Percentiles rank a stretch among this genome's conserved stretches.
phyloP scores from a whole-genome alignment of 2,329 filamentous ascomycete genomes.

The Cercospora brassicicola region DNA sequence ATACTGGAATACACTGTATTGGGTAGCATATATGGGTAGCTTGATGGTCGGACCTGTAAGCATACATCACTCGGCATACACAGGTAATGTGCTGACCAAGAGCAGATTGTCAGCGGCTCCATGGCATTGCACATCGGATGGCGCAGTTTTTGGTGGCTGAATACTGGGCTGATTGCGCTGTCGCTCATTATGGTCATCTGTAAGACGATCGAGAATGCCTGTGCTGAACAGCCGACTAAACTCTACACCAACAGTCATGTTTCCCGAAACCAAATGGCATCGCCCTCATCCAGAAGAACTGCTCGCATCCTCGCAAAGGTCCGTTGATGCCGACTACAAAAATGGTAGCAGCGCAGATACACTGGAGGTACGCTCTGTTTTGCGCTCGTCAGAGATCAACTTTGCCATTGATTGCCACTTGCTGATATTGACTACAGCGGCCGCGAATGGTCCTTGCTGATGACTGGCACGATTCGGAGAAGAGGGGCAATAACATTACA shows the following conservation, averaged over 20 bases:
- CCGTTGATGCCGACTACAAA: conserved; percentile 20
- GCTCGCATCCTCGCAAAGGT: conserved; percentile 13
- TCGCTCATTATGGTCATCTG: conserved; percentile 54
- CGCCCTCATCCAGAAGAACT: conserved; percentile 44
- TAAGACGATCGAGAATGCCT: background rate
- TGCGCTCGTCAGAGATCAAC: background rate
- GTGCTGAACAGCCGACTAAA: background rate
- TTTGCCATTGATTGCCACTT: background rate
- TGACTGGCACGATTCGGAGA: conserved; percentile 30
- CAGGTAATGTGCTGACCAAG: conserved; percentile 34
- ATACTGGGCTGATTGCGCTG: conserved; percentile 55
- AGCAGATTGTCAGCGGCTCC: conserved; percentile 56
- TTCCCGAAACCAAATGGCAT: conserved; percentile 64
- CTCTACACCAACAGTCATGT: conserved; percentile 45
- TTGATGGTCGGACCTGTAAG: conserved; percentile 54
- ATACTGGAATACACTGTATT: conserved; percentile 63
- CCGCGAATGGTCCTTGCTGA: conserved; percentile 23
- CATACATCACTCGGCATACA: background rate
- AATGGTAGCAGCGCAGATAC: conserved; percentile 12
- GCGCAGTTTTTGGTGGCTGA: conserved; percentile 67
- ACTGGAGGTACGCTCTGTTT: conserved; percentile 11
- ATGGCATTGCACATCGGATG: conserved; percentile 62
- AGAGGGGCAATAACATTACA: conserved; percentile 26
- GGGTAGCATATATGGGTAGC: conserved; percentile 62
- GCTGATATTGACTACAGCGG: background rate